Evolutionary conservation across 305 asterid genomes (phyloP).

Genomic region (Fraxinus paxiana): DNA sequence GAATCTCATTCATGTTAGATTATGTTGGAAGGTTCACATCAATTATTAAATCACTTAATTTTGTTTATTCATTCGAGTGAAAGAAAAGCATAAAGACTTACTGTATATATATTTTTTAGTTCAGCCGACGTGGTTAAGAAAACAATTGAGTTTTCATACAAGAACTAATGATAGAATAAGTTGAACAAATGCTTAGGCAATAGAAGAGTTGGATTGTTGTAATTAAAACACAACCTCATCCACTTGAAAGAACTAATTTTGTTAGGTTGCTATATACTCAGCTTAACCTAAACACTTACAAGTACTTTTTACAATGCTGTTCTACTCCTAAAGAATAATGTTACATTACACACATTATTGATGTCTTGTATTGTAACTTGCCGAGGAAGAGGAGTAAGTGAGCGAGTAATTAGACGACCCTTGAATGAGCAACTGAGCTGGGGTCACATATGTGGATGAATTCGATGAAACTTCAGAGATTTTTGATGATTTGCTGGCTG

Average conservation of each 20-base stretch:
- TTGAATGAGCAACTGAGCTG: constrained; percentile 62
- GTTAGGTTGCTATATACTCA: background rate
- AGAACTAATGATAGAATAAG: background rate
- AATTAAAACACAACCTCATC: background rate
- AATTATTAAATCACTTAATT: background rate
- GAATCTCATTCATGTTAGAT: background rate
- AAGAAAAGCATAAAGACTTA: background rate
- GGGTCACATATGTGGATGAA: constrained; percentile 59
- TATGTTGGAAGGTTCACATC: background rate
- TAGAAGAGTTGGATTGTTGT: background rate
- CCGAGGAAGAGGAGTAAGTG: constrained; percentile 61
- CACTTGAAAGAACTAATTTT: background rate
- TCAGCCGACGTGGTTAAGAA: background rate
- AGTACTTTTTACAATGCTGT: constrained; percentile 22
- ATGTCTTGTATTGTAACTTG: constrained; percentile 40
- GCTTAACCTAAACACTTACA: background rate
- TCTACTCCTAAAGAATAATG: constrained; percentile 31
- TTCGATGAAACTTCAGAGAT: constrained; percentile 20
- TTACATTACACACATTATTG: constrained; percentile 27
- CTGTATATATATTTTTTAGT: background rate
- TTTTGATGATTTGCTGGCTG: constrained; percentile 29
- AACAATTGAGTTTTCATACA: background rate
- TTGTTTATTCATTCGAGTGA: background rate
- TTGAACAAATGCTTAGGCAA: background rate
- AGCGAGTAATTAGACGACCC: constrained; percentile 59